Conservation (phyloP, 805 yeast genomes). For the Pichia heedii region DNA sequence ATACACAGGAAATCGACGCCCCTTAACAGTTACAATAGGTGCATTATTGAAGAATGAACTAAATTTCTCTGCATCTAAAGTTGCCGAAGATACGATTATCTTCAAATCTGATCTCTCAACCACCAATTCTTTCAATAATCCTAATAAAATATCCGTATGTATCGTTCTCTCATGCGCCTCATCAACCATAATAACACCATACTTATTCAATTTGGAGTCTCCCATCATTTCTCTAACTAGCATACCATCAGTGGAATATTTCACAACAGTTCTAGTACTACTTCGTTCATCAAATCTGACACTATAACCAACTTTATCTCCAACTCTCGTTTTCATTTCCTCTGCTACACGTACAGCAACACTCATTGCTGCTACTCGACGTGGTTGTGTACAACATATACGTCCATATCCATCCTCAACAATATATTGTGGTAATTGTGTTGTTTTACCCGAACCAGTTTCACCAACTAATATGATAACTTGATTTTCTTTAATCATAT, state of each 20-base stretch:
- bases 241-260: slow-evolving; percentile 97
- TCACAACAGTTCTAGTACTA: slow-evolving; percentile 55
- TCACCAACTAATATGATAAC: slow-evolving; percentile 86
- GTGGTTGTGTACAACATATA: slow-evolving; percentile 87
- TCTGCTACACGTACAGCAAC: slow-evolving; percentile 90
- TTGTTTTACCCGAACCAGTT: slow-evolving; percentile 95
- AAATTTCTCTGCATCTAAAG: slow-evolving; percentile 84
- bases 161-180: slow-evolving; percentile 96
- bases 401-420: slow-evolving; percentile 72
- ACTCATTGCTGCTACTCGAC: slow-evolving; percentile 90
- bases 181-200: slow-evolving; percentile 84
- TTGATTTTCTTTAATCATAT: slow-evolving; percentile 53
- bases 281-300: slow-evolving; percentile 81
- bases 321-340: slow-evolving; percentile 75
- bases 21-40: slow-evolving; percentile 85
- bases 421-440: slow-evolving; percentile 83
- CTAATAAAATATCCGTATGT: slow-evolving; percentile 78
- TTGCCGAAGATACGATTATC: slow-evolving; percentile 84
- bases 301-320: slow-evolving; percentile 81
- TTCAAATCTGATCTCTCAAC: slow-evolving; percentile 59
- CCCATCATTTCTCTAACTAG: slow-evolving; percentile 71
- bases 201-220: slow-evolving; percentile 60
- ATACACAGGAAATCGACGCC: slow-evolving; percentile 88
- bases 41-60: slow-evolving; percentile 74
- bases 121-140: slow-evolving; percentile 65